Evolutionary conservation across 108 stramenopile genomes (phyloP).

Genomic region (Bacterosira constricta): DNA sequence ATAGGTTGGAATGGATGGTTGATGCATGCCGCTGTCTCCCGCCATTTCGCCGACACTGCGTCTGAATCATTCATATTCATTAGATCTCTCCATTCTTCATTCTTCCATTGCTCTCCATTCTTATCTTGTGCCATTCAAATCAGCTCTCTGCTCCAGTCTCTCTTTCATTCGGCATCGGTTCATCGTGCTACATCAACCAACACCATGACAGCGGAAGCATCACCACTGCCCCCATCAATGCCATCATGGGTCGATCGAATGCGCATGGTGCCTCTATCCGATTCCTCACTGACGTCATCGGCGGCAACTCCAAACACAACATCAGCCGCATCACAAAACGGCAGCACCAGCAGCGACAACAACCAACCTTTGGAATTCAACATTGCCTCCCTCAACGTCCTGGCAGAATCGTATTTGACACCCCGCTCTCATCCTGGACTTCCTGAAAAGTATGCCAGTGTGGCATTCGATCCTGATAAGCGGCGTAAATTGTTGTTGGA

Average conservation of each 20-base stretch:
- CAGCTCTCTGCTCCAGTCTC: no score
- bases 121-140: no score
- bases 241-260: slow-evolving; percentile 36
- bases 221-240: background rate
- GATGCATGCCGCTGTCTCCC: no score
- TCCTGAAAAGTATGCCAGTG: slow-evolving; percentile 53
- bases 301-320: background rate
- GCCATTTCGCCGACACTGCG: no score
- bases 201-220: background rate
- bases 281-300: background rate
- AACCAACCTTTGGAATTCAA: slow-evolving; percentile 37
- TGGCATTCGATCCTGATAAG: slow-evolving; percentile 59
- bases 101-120: no score
- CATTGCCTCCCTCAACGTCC: slow-evolving; percentile 74
- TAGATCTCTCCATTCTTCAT: no score
- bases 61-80: no score
- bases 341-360: background rate
- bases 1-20: no score
- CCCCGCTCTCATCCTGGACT: slow-evolving; percentile 70
- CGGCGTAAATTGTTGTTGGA: slow-evolving; percentile 55
- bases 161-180: no score
- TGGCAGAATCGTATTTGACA: slow-evolving; percentile 77
- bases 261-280: slow-evolving; percentile 21
- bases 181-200: no score
- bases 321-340: slow-evolving; percentile 1